Base-by-base conservation (phyloP, 257 asterid genomes). In the Nicotiana paniculata region DNA sequence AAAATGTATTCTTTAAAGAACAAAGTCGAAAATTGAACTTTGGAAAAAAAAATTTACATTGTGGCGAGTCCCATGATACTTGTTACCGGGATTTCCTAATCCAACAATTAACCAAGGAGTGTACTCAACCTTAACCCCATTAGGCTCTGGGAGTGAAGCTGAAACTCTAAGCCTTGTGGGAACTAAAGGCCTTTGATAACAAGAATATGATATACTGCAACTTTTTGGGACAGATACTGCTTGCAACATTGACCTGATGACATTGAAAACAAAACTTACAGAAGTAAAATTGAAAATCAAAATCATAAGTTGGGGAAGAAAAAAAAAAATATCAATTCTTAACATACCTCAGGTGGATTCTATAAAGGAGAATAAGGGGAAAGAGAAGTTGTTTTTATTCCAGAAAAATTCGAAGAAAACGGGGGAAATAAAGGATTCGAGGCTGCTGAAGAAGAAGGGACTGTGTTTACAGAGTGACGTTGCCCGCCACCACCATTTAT, bases 41-140 rank as follows among this genome's bases (percentile, higher is more conserved):
- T 26, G 39, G 43, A 28, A 57, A 21, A 13, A 74, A 46, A 35
- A 72, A 51, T 65, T 18, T 94, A 94, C 99, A 88, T 94, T 96
- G 89, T 96, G 99, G 17, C 98, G 97, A 5, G 99, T 94, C 72
- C 98, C 99, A n/a, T 94, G 92, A 85, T 93, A 96, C 86, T 91
- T 94, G 90, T 90, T 92, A 51, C 98, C 99, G 0, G 98, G 99
- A 83, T 96, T 94, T n/a, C 99, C 99, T 84, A 96, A 91, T 26
- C 98, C 99, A n/a, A 90, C 98, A 89, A 96, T 90, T 78, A 96
- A 89, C 99, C 98, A 96, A 1, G 98, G 98, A 64, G 99, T 96
- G 88, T 90, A 96, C 88, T 96, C 99, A 51, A 84, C 87, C 75
- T 90, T 92, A 61, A 84, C 85, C 62, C 89, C 95, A 85, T 89